A percentile compares a stretch with the other conserved stretches of the same genome.
Evolutionary conservation across 345 rosid genomes (phyloP).

Genomic region (Cardamine resedifolia): DNA sequence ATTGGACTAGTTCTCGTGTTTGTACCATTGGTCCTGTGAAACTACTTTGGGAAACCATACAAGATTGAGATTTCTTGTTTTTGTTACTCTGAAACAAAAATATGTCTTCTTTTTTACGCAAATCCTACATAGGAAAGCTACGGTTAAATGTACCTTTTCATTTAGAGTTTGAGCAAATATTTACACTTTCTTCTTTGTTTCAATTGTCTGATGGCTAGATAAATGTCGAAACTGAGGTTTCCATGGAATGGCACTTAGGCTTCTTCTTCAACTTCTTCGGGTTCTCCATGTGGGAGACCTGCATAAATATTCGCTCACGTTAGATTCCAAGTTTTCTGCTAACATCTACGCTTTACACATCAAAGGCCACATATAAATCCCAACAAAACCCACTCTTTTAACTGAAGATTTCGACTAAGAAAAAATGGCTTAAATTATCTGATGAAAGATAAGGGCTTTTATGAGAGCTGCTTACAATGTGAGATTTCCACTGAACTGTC

Average conservation of each 20-base stretch:
- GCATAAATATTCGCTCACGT: constrained; percentile 8
- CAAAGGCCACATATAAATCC: not conserved
- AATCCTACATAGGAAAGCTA: constrained; percentile 14
- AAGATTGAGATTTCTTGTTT: not conserved
- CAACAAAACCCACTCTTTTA: not conserved
- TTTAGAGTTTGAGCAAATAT: not conserved
- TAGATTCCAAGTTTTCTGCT: constrained; percentile 9
- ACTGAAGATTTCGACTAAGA: not conserved
- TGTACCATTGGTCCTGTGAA: constrained; percentile 19
- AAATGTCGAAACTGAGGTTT: constrained; percentile 18
- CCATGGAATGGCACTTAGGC: not conserved
- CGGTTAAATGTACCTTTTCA: not conserved
- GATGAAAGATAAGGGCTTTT: not conserved
- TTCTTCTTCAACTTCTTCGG: constrained; percentile 48
- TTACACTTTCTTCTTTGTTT: constrained; percentile 20
- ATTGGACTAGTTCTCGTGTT: constrained; percentile 34
- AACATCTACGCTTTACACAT: not conserved
- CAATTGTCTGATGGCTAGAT: constrained; percentile 18
- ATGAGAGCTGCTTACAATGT: constrained; percentile 53
- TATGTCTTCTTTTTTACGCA: not conserved
- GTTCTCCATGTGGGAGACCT: constrained; percentile 62
- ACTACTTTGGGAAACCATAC: not conserved
- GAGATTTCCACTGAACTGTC: constrained; percentile 72
- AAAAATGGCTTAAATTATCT: not conserved
- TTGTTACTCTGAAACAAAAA: constrained; percentile 13